Percentiles rank a stretch among this genome's conserved stretches.
phyloP scores from a whole-genome alignment of 2,329 filamentous ascomycete genomes.

The Cladorrhinum sp. region DNA sequence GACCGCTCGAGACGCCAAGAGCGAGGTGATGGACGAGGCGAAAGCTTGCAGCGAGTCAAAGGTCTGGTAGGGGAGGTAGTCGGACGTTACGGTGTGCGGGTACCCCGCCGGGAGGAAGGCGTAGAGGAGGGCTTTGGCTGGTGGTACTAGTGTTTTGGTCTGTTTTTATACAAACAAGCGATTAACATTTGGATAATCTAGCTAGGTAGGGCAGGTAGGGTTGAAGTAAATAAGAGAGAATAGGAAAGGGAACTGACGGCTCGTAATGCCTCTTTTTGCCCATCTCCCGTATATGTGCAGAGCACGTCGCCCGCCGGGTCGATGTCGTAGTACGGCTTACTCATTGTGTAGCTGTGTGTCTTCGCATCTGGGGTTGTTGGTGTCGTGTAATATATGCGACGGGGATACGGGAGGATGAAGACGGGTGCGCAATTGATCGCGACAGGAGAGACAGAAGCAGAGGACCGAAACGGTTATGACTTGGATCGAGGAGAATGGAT shows the following conservation, averaged over 20 bases:
- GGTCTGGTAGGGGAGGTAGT: conserved; percentile 73
- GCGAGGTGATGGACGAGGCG: conserved; percentile 73
- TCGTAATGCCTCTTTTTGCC: conserved; percentile 26
- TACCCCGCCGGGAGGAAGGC: conserved; percentile 87
- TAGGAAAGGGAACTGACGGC: conserved; percentile 23
- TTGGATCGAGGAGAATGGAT: too few species aligned
- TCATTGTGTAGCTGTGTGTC: too few species aligned
- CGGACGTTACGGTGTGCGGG: conserved; percentile 77
- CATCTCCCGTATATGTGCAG: conserved; percentile 32
- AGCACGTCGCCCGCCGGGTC: conserved; percentile 39
- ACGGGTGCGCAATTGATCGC: too few species aligned
- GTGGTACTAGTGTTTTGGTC: conserved; percentile 37
- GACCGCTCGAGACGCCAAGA: conserved; percentile 79
- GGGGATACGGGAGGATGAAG: not conserved
- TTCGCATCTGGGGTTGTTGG: too few species aligned
- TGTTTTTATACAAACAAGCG: conserved; percentile 19
- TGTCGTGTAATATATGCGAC: conserved; percentile 1
- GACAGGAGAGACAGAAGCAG: too few species aligned
- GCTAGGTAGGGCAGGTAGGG: not conserved
- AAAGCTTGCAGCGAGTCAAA: conserved; percentile 81
- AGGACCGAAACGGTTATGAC: too few species aligned
- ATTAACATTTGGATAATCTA: too few species aligned
- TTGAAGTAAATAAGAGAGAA: not conserved
- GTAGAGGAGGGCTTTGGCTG: conserved; percentile 50
- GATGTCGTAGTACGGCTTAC: conserved; percentile 34